Evolutionary conservation across 108 stramenopile genomes (phyloP).

Genomic region (Fragilaria crotonensis): DNA sequence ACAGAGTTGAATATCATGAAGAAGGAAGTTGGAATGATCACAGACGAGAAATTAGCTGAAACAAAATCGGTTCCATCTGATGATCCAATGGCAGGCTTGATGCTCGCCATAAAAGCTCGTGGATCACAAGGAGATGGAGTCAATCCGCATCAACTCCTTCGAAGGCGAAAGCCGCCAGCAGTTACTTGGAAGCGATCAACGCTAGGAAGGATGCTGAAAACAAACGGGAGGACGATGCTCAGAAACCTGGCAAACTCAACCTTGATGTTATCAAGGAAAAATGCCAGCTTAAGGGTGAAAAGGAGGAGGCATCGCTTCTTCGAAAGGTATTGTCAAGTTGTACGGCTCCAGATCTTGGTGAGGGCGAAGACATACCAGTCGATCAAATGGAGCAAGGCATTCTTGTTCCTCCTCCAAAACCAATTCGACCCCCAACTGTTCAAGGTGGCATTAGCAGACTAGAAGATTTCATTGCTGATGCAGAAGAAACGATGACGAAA

Average conservation of each 20-base stretch:
- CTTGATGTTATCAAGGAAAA: slow-evolving; percentile 13
- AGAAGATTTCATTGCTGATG: slow-evolving; percentile 51
- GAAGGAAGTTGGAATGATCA: slow-evolving; percentile 23
- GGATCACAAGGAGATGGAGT: not conserved
- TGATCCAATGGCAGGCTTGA: slow-evolving; percentile 1
- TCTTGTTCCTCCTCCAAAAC: not conserved
- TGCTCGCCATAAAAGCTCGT: not conserved
- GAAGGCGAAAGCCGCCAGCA: not conserved
- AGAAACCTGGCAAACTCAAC: not conserved
- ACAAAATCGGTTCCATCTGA: not conserved
- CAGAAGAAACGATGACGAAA: slow-evolving; percentile 24
- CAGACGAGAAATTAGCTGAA: not conserved
- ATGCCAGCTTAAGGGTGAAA: slow-evolving; percentile 14
- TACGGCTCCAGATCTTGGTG: slow-evolving; percentile 2
- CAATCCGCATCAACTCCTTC: not conserved
- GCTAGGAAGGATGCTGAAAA: slow-evolving; percentile 4
- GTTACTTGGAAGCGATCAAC: not conserved
- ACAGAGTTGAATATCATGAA: slow-evolving; percentile 54
- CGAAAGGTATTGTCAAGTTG: no score
- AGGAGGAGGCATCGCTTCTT: no score
- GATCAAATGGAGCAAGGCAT: slow-evolving; percentile 1
- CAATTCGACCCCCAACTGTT: not conserved
- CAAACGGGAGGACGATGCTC: not conserved
- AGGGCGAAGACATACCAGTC: slow-evolving; percentile 2
- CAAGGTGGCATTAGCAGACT: slow-evolving; percentile 43